Evolutionary conservation across 192 early-diverging fungal genomes (phyloP), one percentile per base, ranked within the genome.

Genomic region (Entomortierella beljakovae): DNA sequence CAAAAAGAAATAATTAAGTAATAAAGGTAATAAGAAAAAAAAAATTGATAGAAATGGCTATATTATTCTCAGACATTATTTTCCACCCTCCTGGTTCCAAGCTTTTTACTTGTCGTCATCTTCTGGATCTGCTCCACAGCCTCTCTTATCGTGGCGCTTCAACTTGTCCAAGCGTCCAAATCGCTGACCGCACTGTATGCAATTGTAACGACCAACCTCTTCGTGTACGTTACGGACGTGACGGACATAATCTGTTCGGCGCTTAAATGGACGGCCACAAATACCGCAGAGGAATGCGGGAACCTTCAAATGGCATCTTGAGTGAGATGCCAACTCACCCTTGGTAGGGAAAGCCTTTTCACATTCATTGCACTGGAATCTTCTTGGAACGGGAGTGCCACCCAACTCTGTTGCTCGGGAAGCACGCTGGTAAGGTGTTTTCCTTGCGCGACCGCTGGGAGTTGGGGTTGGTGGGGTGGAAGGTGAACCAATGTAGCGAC

Each of bases 211-310:
- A 35, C 75, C 75, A 29, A 79, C 75, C 43, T 79, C 75, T 57
- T 79, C 75, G 29, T 79, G 75, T 5, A 79, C 75, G 38, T 79
- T 79, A 22, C 75, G 75, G 18, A 79, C 75, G 37, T 79, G 75
- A 10, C 75, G 75, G 13, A 79, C 75, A 40, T 79, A 79, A 42
- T 79, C 75, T 26, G 75, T 79, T 26, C 75, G 60, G 26, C 75
- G 67, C 62, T 79, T 79, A 62, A 79, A 79, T 37, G 75, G 75
- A n/a, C 75, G 67, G 32, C 75, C 75, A 49, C 75, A 79, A 32
- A 79, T 69, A 10, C 75, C 75, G 34, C 75, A 79, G 25, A 79
- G 55, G 67, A 79, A 79, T 0, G 75, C 75, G 7, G 75, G 75
- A 15, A 79, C 75, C n/a, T 69, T 79, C 28, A 79, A 32, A 38